Evolutionary conservation across 1,284 basidiomycete genomes (phyloP), one percentile per base, ranked within the genome.

Genomic region (Testicularia cyperi): DNA sequence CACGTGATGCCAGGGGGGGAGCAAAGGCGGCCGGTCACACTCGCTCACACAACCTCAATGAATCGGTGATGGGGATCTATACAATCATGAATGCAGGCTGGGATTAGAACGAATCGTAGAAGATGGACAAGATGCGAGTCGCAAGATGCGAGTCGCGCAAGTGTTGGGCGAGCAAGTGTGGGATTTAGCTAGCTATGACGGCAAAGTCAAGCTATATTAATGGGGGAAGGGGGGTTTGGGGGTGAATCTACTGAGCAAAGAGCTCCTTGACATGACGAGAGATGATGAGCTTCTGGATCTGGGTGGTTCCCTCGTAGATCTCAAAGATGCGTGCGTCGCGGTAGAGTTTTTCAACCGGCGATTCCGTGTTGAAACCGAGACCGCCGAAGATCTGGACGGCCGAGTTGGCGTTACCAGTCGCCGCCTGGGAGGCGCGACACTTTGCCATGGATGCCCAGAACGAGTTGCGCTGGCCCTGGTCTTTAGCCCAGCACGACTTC

Each of bases 371-470:
- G 77, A 80, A 82, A 5, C 81, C 81, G 0, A 80, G 76, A n/a
- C 81, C 80, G 18, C 78, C 78, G 34, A 70, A 75, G 44, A 79
- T 65, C 58, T 79, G 78, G 6, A 83, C 80, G 3, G 80, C 81
- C 7, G 29, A 26, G 26, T 65, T 65, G 18, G 61, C 68, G 37
- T 72, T 72, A 36, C 45, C 46, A 15, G 61, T 55, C 8, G 71
- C 71, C 4, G 71, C 69, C 28, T 65, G 62, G 14, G 57, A 64
- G 0, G 82, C 81, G 21, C 80, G 71, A 14, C 78, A 78, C 65
- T 83, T 83, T 24, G 82, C 81, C 70, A 83, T 80, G 13, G 80
- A 81, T 2, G 82, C 81, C 52, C 79, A 79, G 75, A 81, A 82
- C 1, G 81, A 81, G 74, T 81, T 82, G 25, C 79, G 66, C 56